Evolutionary conservation across 345 rosid species (phyloP).

Genomic region (Trapa incisa): DNA sequence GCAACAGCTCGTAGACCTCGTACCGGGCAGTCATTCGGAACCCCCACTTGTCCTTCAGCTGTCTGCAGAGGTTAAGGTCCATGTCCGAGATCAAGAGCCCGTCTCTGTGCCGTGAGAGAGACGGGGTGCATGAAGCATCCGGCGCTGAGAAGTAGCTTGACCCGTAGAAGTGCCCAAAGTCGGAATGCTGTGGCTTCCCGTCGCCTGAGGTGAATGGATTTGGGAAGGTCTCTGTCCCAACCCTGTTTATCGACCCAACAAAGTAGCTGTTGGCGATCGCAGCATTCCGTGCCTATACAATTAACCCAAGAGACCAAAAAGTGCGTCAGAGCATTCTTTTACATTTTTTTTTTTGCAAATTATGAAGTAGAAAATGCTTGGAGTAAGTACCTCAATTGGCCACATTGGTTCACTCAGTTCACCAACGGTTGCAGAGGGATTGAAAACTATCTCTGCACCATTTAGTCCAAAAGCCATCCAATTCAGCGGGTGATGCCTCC

Average conservation of each 20-base stretch:
- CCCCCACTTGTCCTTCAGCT: constrained; percentile 92
- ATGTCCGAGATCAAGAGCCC: constrained; percentile 75
- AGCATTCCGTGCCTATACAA: constrained; percentile 75
- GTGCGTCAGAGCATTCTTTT: too few relatives aligned
- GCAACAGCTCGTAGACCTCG: constrained; percentile 49
- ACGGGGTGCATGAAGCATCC: constrained; percentile 87
- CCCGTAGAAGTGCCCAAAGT: constrained; percentile 89
- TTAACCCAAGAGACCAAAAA: neutral
- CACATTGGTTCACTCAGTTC: constrained; percentile 98
- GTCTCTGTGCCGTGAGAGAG: constrained; percentile 63
- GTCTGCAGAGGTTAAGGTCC: constrained; percentile 90
- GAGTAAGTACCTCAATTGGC: constrained; percentile 70
- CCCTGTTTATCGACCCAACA: constrained; percentile 91
- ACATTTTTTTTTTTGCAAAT: too few relatives aligned
- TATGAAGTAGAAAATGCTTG: neutral
- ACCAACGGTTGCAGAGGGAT: constrained; percentile 98
- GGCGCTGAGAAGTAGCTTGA: constrained; percentile 91
- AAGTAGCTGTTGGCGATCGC: constrained; percentile 91
- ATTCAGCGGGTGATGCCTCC: constrained; percentile 92
- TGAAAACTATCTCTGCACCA: constrained; percentile 97
- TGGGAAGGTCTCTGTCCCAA: constrained; percentile 90
- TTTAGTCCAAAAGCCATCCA: constrained; percentile 95
- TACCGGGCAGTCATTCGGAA: constrained; percentile 83
- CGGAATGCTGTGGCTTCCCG: constrained; percentile 70
- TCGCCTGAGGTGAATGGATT: constrained; percentile 90